phyloP scores from a whole-genome alignment of 306 rosid genomes.

The Fragaria iinumae region DNA sequence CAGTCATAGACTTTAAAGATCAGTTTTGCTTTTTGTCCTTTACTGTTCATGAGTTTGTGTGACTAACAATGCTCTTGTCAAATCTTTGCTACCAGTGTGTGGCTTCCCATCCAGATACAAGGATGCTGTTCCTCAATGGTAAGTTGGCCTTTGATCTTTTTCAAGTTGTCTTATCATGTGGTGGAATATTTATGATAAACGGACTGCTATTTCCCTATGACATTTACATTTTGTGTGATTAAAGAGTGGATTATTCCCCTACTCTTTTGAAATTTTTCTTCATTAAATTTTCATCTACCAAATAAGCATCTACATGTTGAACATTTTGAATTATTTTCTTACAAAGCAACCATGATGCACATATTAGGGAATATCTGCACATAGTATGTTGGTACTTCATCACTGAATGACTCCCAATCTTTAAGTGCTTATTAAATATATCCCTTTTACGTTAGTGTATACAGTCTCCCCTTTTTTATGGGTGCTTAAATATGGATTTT shows the following conservation, averaged over 20 bases:
- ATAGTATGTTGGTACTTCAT: neutral
- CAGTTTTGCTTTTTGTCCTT: neutral
- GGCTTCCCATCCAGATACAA: constrained; percentile 90
- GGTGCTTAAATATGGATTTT: neutral
- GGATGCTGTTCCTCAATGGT: constrained; percentile 83
- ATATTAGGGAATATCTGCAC: neutral
- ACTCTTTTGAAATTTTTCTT: neutral
- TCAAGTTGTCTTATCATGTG: neutral
- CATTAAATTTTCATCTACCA: neutral
- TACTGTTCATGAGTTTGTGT: neutral
- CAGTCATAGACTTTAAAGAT: constrained; percentile 1
- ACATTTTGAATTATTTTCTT: neutral
- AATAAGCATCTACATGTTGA: neutral
- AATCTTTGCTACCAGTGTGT: constrained; percentile 57
- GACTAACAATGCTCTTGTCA: constrained; percentile 15
- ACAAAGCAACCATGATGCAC: neutral
- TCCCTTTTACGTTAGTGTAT: neutral
- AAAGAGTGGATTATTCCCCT: neutral
- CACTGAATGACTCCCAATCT: neutral
- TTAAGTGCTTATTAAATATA: neutral
- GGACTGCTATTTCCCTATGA: neutral
- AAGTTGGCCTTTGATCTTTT: constrained; percentile 36
- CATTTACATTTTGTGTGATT: neutral
- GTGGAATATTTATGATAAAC: neutral
- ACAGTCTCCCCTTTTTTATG: neutral